Percentiles rank a stretch among this genome's conserved stretches.
phyloP scores from a whole-genome alignment of 306 rosid species.

The Trifolium fragiferum region DNA sequence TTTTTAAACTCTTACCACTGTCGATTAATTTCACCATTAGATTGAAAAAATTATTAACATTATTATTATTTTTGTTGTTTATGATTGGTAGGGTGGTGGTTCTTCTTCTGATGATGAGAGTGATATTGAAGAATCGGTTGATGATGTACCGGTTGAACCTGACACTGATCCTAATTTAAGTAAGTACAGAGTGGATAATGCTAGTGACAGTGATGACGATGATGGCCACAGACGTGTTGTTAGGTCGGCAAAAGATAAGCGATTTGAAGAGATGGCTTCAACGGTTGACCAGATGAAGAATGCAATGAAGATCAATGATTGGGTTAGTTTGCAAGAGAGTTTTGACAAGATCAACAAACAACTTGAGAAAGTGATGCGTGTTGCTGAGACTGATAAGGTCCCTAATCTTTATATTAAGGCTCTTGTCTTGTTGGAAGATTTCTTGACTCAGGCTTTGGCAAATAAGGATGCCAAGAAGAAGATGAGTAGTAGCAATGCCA shows the following conservation, averaged over 20 bases:
- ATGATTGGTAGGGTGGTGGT: slow-evolving; percentile 48
- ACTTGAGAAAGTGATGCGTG: slow-evolving; percentile 96
- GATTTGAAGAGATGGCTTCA: slow-evolving; percentile 84
- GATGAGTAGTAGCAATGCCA: slow-evolving; percentile 99
- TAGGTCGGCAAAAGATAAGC: slow-evolving; percentile 87
- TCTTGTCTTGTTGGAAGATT: slow-evolving; percentile 91
- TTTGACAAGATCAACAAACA: slow-evolving; percentile 93
- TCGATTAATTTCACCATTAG: background rate
- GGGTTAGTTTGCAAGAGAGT: slow-evolving; percentile 97
- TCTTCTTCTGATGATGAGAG: slow-evolving; percentile 41
- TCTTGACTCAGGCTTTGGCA: slow-evolving; percentile 79
- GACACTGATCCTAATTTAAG: slow-evolving; percentile 35
- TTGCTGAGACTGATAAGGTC: slow-evolving; percentile 78
- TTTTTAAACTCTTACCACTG: background rate
- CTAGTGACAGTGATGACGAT: slow-evolving; percentile 73
- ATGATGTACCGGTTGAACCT: slow-evolving; percentile 48
- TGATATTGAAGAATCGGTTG: slow-evolving; percentile 64
- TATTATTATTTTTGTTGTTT: background rate
- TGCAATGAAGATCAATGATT: slow-evolving; percentile 95
- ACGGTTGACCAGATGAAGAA: slow-evolving; percentile 95
- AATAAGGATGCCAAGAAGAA: slow-evolving; percentile 96
- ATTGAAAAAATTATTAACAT: background rate
- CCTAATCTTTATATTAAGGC: slow-evolving; percentile 86
- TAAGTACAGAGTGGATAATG: slow-evolving; percentile 52
- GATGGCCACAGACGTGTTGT: slow-evolving; percentile 74